These are phyloP conservation scores for Chlamydomonas eustigma DNA, from an alignment of 139 green algal species.

Conservation along the genomic window DNA sequence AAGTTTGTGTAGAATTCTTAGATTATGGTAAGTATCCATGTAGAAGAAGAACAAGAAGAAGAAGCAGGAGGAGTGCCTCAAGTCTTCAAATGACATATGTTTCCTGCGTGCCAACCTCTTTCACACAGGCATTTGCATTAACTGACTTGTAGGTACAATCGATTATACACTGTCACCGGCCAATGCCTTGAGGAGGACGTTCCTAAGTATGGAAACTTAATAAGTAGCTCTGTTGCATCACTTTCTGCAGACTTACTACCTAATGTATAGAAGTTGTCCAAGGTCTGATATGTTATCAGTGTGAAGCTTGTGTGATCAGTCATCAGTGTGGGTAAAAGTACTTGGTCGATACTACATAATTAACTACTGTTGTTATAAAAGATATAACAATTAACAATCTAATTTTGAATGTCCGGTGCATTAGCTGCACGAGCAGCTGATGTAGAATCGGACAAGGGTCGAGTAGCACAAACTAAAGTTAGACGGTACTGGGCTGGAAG, in stretches of 20 bases:
- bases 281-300: too few relatives aligned
- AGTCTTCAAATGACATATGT: too few relatives aligned
- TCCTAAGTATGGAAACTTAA: constrained; percentile 8
- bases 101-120: too few relatives aligned
- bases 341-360: not conserved
- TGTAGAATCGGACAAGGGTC: constrained; percentile 43
- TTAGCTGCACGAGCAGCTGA: not conserved
- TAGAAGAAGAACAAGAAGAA: too few relatives aligned
- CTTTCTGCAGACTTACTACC: not conserved
- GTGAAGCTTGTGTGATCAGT: too few relatives aligned
- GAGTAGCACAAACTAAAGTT: constrained; percentile 68
- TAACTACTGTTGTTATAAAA: not conserved
- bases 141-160: constrained; percentile 40
- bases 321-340: too few relatives aligned
- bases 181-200: constrained; percentile 45
- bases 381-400: not conserved
- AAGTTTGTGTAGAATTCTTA: not conserved
- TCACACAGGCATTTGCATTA: too few relatives aligned
- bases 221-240: not conserved
- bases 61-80: too few relatives aligned
- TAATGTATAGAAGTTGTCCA: too few relatives aligned
- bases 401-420: constrained; percentile 6
- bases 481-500: constrained; percentile 82
- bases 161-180: constrained; percentile 44
- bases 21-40: too few relatives aligned